Base-by-base conservation (phyloP, 257 asterid species). In the Solanum pinnatisectum region DNA sequence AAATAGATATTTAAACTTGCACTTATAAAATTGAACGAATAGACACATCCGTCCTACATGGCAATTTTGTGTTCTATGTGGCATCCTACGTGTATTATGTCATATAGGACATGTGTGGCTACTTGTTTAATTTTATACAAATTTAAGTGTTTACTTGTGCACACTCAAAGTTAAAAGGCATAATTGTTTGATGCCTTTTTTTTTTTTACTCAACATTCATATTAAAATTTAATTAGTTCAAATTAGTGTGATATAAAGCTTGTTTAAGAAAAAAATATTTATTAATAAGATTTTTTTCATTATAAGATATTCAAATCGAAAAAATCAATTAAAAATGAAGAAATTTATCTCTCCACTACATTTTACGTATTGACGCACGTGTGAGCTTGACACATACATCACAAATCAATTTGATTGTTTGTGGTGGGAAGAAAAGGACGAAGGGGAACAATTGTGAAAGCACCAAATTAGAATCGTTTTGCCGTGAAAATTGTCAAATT, bases 151-250 rank as follows among this genome's bases (percentile, higher is more conserved):
- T 0, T 52, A 52, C 0, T 2, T 52, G 1, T 52, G 10, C 4
- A 52, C 0, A 18, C n/a, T 52, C n/a, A 52, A 52, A 52, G 10
- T 52, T 18, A 0, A 0, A 52, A 10, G 0, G 0, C 0, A 52
- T 6, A 52, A 3, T 52, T 52, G 0, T 2, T 0, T 4, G n/a
- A 1, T 56, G 2, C 3, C 3, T 16, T 18, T 52, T 12, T 18
- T 52, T 12, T 32, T 18, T 56, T 56, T 18, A 56, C 63, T 67
- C 9, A 0, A 0, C 0, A 65, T 5, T n/a, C 0, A 65, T 65
- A 67, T 67, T 67, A 27, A 67, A 27, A 27, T 11, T 27, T 25
- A 27, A 5, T 25, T 12, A 65, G 1, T 65, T 60, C 0, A 8
- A 10, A 23, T 60, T 23, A 4, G 12, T 63, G 15, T 23, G 1